These are phyloP conservation scores for Periconia sp. DNA, from an alignment of 2,329 filamentous ascomycete species.

Conservation along the genomic window DNA sequence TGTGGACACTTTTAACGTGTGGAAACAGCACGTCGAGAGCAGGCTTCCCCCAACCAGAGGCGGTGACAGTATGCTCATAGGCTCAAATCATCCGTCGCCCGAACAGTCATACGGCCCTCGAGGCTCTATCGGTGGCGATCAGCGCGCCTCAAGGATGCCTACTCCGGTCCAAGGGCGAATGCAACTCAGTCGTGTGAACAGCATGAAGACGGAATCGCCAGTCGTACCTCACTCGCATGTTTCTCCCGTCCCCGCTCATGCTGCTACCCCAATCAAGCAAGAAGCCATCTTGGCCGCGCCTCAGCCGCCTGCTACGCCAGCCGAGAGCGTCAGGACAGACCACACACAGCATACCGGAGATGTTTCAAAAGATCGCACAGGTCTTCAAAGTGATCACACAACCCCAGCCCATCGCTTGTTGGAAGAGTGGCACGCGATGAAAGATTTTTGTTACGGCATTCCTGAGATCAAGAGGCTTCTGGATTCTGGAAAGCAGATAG, in stretches of 20 bases:
- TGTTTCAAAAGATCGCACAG: slow-evolving; percentile 29
- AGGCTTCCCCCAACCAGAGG: slow-evolving; percentile 26
- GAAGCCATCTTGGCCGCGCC: slow-evolving; percentile 28
- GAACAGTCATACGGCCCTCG: slow-evolving; percentile 29
- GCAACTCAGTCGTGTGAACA: slow-evolving; percentile 34
- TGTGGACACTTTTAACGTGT: slow-evolving; percentile 38
- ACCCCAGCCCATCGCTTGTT: slow-evolving; percentile 87
- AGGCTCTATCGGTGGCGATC: slow-evolving; percentile 29
- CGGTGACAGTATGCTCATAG: slow-evolving; percentile 14
- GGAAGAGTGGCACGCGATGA: slow-evolving; percentile 63
- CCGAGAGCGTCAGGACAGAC: slow-evolving; percentile 39
- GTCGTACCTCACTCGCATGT: slow-evolving; percentile 30
- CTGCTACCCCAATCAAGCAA: slow-evolving; percentile 40
- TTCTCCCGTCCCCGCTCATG: slow-evolving; percentile 29
- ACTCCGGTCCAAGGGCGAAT: slow-evolving; percentile 36
- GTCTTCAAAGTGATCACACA: slow-evolving; percentile 84
- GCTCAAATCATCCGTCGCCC: slow-evolving; percentile 37
- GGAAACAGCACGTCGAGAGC: slow-evolving; percentile 40
- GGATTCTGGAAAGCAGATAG: slow-evolving; percentile 64
- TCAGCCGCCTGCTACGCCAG: slow-evolving; percentile 40
- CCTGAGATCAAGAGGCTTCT: slow-evolving; percentile 66
- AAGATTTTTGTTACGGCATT: slow-evolving; percentile 61
- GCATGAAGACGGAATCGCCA: slow-evolving; percentile 44
- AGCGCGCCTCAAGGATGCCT: slow-evolving; percentile 31
- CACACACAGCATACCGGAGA: slow-evolving; percentile 23